phyloP scores from a whole-genome alignment of 2,329 filamentous ascomycete genomes.

The Diaporthe sp. region DNA sequence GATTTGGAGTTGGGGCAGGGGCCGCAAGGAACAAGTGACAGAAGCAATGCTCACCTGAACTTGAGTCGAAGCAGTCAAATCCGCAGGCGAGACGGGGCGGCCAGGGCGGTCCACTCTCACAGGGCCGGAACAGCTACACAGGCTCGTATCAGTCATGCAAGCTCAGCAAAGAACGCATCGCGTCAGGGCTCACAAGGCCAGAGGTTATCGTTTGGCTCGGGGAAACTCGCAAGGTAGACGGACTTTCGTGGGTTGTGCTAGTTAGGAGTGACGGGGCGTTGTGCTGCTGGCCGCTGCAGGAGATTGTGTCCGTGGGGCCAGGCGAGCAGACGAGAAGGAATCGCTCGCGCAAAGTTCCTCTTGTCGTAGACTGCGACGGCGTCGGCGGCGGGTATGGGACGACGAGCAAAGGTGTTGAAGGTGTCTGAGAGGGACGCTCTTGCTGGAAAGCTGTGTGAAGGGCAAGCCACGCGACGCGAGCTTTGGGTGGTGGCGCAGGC shows the following conservation, averaged over 20 bases:
- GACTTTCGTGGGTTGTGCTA: not conserved
- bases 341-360: not conserved
- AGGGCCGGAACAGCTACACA: not conserved
- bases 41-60: slow-evolving; percentile 15
- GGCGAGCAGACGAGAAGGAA: not conserved
- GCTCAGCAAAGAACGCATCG: slow-evolving; percentile 1
- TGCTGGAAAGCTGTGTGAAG: not conserved
- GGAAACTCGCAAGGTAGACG: not conserved
- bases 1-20: not conserved
- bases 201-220: not conserved
- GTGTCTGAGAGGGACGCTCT: not conserved
- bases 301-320: not conserved
- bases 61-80: not conserved
- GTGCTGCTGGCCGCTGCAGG: not conserved
- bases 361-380: not conserved
- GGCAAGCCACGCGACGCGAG: slow-evolving; percentile 22
- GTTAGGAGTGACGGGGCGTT: not conserved
- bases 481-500: slow-evolving; percentile 18
- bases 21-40: not conserved
- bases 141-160: not conserved
- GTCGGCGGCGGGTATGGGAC: not conserved
- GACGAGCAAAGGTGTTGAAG: not conserved
- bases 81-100: not conserved
- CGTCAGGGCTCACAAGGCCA: not conserved
- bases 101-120: not conserved